These are phyloP conservation scores for Fusarium domesticum DNA, from an alignment of 2,329 filamentous ascomycete genomes.

Conservation along the genomic window DNA sequence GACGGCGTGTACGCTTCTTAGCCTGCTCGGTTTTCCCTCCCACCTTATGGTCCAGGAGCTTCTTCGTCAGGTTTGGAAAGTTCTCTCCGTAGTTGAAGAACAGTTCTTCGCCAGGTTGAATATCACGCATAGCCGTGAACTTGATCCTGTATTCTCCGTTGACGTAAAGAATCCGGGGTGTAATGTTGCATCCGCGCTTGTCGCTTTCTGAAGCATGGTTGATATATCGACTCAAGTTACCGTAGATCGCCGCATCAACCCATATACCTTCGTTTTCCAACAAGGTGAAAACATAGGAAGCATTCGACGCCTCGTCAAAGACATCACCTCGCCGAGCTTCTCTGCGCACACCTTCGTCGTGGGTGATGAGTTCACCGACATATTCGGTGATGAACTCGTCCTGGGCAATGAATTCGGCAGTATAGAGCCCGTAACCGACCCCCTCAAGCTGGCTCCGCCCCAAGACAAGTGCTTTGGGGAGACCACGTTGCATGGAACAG, in stretches of 20 bases:
- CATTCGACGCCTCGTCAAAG: constrained; percentile 58
- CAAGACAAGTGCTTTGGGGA: constrained; percentile 62
- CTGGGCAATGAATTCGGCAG: constrained; percentile 62
- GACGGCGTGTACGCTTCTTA: constrained; percentile 29
- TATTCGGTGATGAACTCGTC: constrained; percentile 81
- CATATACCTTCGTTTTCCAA: constrained; percentile 59
- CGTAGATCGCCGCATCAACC: constrained; percentile 73
- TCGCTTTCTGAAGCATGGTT: constrained; percentile 64
- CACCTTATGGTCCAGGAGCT: constrained; percentile 39
- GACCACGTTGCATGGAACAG: constrained; percentile 65
- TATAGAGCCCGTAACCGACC: constrained; percentile 73
- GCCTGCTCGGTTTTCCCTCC: constrained; percentile 29
- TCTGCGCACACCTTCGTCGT: constrained; percentile 66
- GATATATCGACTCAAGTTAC: constrained; percentile 80
- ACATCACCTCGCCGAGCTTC: constrained; percentile 59
- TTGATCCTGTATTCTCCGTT: constrained; percentile 75
- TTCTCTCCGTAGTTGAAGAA: constrained; percentile 79
- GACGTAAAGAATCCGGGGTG: constrained; percentile 65
- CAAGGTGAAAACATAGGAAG: constrained; percentile 63
- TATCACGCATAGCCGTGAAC: constrained; percentile 64
- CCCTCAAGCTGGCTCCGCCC: constrained; percentile 66
- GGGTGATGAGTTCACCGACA: constrained; percentile 71
- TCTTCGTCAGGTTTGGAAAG: constrained; percentile 57
- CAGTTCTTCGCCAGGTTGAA: constrained; percentile 70
- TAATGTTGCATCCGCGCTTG: constrained; percentile 57